Base-by-base conservation (phyloP, 148 eudicot species). In the Beta vulgaris region DNA sequence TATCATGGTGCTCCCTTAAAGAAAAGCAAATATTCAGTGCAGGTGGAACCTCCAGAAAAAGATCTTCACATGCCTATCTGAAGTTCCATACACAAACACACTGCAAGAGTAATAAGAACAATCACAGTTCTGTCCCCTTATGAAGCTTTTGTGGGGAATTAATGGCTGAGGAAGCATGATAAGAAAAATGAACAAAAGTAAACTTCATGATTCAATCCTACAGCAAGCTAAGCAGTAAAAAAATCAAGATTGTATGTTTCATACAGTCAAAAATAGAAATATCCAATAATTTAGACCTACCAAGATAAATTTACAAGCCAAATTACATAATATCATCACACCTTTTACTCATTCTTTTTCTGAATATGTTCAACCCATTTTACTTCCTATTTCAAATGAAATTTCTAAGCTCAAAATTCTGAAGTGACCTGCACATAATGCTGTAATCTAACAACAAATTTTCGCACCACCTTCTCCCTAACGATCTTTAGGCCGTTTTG, bases 1-100 rank as follows among this genome's bases (percentile, higher is more conserved):
- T 25, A 28, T 53, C 63, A 71, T 55, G 42, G 63, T 71, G 74
- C 63, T 71, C 63, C 44, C 57, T 35, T 53, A 57, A 71, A 71
- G 74, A 71, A 35, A 36, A 71, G 60, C 74, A 54, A 25, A 71
- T 2, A 8, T 69, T 35, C 6, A 35, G 49, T 54, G 34, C 43
- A 31, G 23, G 11, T 34, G 46, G 46, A 61, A 61, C 39, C 13
- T 73, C 25, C 49, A 37, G 7, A 59, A 35, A n/a, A 58, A 21
- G 18, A 43, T 61, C 19, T 44, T 60, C 31, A 32, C 68, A 61
- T 43, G 68, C 68, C 9, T 6, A 62, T 63, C 61, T 31, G 49
- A 40, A 39, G 51, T 57, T 72, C 66, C 44, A 10, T 37, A 57
- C 25, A 72, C n/a, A 1, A 48, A 71, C 53, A 57, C 23, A 18